Base-by-base conservation (phyloP, 2,329 filamentous ascomycete genomes). In the Colletotrichum sublineola region DNA sequence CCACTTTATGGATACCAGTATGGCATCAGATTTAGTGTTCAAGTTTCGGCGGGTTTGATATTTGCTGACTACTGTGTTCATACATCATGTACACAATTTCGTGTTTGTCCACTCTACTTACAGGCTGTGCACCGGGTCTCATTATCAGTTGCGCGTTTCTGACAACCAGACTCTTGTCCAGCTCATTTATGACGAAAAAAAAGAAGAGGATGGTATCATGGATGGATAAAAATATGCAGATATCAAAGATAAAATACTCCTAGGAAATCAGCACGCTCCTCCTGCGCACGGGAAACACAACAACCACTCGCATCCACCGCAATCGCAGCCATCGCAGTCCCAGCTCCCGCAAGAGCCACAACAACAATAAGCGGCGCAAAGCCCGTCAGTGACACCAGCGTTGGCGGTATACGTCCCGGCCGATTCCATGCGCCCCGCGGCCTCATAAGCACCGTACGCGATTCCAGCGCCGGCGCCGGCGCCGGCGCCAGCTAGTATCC, bases 151-250 rank as follows among this genome's bases (percentile, higher is more conserved):
- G 6, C 7, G 42, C 20, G 5, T 33, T 53, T 8, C 50, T 15
- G 9, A 1, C 50, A 3, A 53, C 29, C 18, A 15, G 1, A 4
- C 31, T 3, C 7, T 9, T 20, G 5, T 7, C 3, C 3, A 14
- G 0, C 79, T 87, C 0, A 82, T 84, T 60, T 7, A 1, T 3
- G 24, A 24, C 15, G 20, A 1, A 12, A 2, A 2, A 56, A 24
- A 12, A 1, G 20, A n/a, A 24, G 36, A 9, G 6, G 9, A 11
- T 24, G n/a, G 36, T 57, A 29, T 57, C 5, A 0, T 24, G 12
- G 5, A 15, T 4, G 5, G 5, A 3, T 33, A n/a, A 55, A 55
- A 40, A 14, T n/a, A 18, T 2, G 2, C 2, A 42, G 36, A 29
- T 18, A 40, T 7, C 2, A 29, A 24, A 33, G 20, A 18, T 14